A percentile compares a stretch with the other conserved stretches of the same genome.
These are phyloP conservation scores for Ceratocystis variospora DNA, from an alignment of 2,329 filamentous ascomycete genomes.

Conservation along the genomic window DNA sequence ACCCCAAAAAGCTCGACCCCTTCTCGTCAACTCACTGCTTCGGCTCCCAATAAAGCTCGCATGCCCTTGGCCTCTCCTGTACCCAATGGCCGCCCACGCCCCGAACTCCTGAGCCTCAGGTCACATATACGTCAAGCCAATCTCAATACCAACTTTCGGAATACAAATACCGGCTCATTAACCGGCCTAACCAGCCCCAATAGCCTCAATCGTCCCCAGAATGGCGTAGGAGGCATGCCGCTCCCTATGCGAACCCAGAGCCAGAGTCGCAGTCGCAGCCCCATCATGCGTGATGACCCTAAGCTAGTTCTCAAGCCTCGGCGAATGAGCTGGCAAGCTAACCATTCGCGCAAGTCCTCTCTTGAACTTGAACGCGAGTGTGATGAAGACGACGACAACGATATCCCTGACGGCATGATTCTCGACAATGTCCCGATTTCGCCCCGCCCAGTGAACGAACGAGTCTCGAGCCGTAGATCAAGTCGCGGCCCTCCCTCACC, in stretches of 20 bases:
- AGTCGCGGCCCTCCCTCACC: conserved; percentile 16
- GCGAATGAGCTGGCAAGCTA: conserved; percentile 60
- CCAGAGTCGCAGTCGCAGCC: conserved; percentile 36
- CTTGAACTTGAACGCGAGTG: conserved; percentile 63
- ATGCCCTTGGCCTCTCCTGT: conserved; percentile 25
- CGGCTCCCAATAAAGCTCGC: conserved; percentile 17
- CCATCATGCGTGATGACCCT: conserved; percentile 33
- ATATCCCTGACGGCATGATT: conserved; percentile 64
- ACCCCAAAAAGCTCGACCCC: conserved; percentile 13
- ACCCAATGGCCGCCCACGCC: conserved; percentile 23
- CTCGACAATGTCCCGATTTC: conserved; percentile 75
- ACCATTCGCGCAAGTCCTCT: conserved; percentile 49
- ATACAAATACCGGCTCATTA: conserved; percentile 33
- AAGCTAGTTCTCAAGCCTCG: conserved; percentile 31
- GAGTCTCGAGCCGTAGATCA: conserved; percentile 23
- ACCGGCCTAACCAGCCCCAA: conserved; percentile 22
- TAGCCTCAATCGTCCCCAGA: conserved; percentile 2
- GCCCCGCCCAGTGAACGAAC: conserved; percentile 47
- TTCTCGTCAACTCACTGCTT: conserved; percentile 16
- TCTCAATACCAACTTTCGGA: conserved; percentile 37
- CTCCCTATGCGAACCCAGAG: conserved; percentile 16
- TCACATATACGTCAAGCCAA: conserved; percentile 33
- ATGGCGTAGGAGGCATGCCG: conserved; percentile 15
- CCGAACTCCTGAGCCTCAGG: conserved; percentile 30
- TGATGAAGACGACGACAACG: conserved; percentile 59